Evolutionary conservation across 2,329 filamentous ascomycete genomes (phyloP).

Genomic region (Colletotrichum sp.): DNA sequence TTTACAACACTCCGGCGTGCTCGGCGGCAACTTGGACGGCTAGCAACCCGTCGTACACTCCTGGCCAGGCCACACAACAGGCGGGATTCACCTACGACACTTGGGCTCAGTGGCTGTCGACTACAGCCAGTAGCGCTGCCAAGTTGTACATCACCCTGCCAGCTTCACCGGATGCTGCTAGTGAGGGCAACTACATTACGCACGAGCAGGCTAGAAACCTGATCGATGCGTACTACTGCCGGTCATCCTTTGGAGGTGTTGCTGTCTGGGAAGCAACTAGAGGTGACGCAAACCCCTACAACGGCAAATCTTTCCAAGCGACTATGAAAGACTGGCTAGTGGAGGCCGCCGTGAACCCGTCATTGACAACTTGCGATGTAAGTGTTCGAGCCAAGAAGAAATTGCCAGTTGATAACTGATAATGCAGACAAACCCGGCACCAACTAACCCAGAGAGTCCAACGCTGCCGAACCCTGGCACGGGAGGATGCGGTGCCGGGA

Average conservation of each 20-base stretch:
- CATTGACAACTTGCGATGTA: constrained; percentile 1
- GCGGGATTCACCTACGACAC: constrained; percentile 33
- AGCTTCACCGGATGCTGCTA: constrained; percentile 28
- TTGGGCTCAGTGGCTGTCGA: constrained; percentile 29
- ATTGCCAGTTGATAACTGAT: neutral
- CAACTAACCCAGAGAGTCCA: neutral
- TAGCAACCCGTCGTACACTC: constrained; percentile 28
- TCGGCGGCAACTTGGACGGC: constrained; percentile 30
- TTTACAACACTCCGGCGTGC: constrained; percentile 52
- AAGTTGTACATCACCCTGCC: constrained; percentile 36
- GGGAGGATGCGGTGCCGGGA: constrained; percentile 4
- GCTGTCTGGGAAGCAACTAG: constrained; percentile 35
- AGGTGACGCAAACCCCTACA: constrained; percentile 14
- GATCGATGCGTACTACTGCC: constrained; percentile 29
- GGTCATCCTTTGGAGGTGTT: constrained; percentile 30
- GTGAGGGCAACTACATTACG: constrained; percentile 26
- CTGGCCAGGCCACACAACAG: constrained; percentile 20
- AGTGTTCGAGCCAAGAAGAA: neutral
- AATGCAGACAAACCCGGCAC: neutral
- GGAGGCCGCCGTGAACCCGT: neutral
- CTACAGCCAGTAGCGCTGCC: constrained; percentile 28
- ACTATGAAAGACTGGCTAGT: constrained; percentile 12
- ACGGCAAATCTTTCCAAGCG: constrained; percentile 18
- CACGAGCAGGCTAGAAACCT: constrained; percentile 24
- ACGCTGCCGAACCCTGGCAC: neutral